These are phyloP conservation scores for Pseudogymnoascus sp. DNA, from an alignment of 2,329 filamentous ascomycete genomes.

Conservation along the genomic window DNA sequence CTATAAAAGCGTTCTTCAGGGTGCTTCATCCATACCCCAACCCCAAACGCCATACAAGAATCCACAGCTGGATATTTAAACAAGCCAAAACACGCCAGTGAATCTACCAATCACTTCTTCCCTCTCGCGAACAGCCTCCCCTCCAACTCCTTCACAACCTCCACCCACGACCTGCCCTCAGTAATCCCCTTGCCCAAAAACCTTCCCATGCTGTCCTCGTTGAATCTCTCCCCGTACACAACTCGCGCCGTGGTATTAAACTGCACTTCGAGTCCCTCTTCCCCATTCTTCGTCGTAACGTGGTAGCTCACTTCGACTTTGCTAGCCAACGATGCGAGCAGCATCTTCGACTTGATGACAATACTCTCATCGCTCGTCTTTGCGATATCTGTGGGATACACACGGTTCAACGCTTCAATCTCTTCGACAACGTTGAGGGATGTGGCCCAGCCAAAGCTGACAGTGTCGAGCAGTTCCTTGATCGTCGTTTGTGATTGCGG, in stretches of 20 bases:
- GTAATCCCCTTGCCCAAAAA: slow-evolving; percentile 53
- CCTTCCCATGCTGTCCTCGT: slow-evolving; percentile 65
- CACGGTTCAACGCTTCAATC: slow-evolving; percentile 52
- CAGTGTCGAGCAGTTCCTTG: slow-evolving; percentile 47
- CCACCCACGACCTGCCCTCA: slow-evolving; percentile 41
- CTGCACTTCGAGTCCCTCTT: slow-evolving; percentile 45
- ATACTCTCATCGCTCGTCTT: slow-evolving; percentile 60
- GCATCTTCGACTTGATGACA: slow-evolving; percentile 50
- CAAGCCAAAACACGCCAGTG: not conserved
- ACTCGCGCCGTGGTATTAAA: slow-evolving; percentile 51
- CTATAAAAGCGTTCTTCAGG: slow-evolving; percentile 2
- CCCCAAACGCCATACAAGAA: not conserved
- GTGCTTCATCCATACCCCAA: not conserved
- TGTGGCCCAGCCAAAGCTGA: slow-evolving; percentile 58
- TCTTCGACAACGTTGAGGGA: slow-evolving; percentile 52
- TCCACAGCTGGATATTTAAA: not conserved
- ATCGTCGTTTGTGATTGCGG: slow-evolving; percentile 50
- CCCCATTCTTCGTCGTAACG: slow-evolving; percentile 39
- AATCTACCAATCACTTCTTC: slow-evolving; percentile 33
- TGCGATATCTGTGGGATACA: slow-evolving; percentile 55
- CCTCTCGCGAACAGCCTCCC: slow-evolving; percentile 48
- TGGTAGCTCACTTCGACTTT: slow-evolving; percentile 58
- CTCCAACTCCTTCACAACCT: slow-evolving; percentile 47
- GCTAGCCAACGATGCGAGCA: slow-evolving; percentile 57
- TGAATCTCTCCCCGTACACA: slow-evolving; percentile 72